Evolutionary conservation across 2,329 filamentous ascomycete genomes (phyloP).

Genomic region (Dothistroma pini): DNA sequence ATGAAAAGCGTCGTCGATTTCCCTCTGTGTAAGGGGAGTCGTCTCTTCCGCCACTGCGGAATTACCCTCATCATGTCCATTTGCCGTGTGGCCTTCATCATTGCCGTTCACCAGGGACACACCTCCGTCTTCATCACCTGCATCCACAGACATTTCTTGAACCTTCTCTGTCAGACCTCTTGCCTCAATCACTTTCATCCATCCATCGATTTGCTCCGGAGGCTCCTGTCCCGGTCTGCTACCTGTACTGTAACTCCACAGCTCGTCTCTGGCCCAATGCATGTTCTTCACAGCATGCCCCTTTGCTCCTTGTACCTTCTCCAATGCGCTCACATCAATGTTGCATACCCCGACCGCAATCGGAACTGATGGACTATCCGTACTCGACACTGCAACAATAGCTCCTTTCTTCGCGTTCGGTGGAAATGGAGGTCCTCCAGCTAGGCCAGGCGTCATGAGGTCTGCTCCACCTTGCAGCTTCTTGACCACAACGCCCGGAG

Average conservation of each 20-base stretch:
- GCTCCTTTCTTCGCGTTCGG: constrained; percentile 55
- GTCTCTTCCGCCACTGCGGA: constrained; percentile 25
- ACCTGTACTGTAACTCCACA: constrained; percentile 61
- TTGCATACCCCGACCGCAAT: constrained; percentile 62
- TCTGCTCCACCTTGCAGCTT: constrained; percentile 64
- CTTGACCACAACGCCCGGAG: constrained; percentile 57
- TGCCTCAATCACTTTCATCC: constrained; percentile 38
- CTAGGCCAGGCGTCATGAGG: constrained; percentile 65
- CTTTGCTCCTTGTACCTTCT: constrained; percentile 56
- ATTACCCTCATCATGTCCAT: constrained; percentile 11
- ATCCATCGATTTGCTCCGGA: constrained; percentile 54
- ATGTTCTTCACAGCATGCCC: constrained; percentile 63
- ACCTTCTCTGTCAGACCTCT: constrained; percentile 40
- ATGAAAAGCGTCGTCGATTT: constrained; percentile 63
- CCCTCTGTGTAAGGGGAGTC: constrained; percentile 52
- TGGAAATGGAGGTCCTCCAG: constrained; percentile 62
- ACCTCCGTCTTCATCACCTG: constrained; percentile 46
- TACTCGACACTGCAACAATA: constrained; percentile 60
- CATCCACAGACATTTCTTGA: constrained; percentile 42
- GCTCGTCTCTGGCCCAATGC: constrained; percentile 66
- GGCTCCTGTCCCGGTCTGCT: constrained; percentile 52
- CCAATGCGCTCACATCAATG: constrained; percentile 57
- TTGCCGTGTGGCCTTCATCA: constrained; percentile 22
- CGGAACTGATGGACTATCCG: constrained; percentile 58
- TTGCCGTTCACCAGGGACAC: constrained; percentile 37